Evolutionary conservation across 1,284 basidiomycete species (phyloP), one percentile per base, ranked within the genome.

Genomic region (Crepidotus sp.): DNA sequence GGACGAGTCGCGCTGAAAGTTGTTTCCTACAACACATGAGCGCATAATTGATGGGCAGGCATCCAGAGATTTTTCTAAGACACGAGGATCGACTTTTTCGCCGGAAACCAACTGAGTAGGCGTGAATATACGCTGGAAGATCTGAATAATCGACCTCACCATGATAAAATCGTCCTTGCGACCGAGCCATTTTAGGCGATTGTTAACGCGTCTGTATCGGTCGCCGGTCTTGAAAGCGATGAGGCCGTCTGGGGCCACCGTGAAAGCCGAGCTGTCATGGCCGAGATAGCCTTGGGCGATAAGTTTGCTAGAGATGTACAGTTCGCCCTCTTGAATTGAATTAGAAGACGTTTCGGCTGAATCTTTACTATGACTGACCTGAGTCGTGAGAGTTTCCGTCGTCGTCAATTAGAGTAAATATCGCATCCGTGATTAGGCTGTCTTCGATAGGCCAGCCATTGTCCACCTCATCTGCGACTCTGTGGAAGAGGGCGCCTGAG

Each of bases 91-190:
- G 5, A 49, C 42, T 29, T 24, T 41, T 36, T 65, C 63, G 21
- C 62, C 63, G 10, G 61, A 63, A 27, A 45, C 53, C 55, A 65
- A 55, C 59, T 65, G 36, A 21, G 3, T n/a, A n/a, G 6, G 2
- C 42, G 40, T 11, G 13, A 29, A 19, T 11, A 17, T 26, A 36
- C 13, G 6, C 21, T 6, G 21, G 21, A 22, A 22, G 3, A 6
- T 22, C 21, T 22, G 21, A 22, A 22, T 6, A 6, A 22, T 3
- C 21, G 4, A 22, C 21, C 54, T 24, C 11, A 61, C 61, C 42
- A 59, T 57, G 30, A 65, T 60, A 33, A 58, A 64, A 37, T 65
- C 63, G 21, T 60, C 60, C 27, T 57, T 62, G 10, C 63, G 58
- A 13, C 63, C 63, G 19, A 57, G 56, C 63, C 63, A 65, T 21